Percentiles rank a stretch among this genome's conserved stretches.
Evolutionary conservation across 805 yeast genomes (phyloP).

Genomic region (Zygosaccharomyces kombuchaensis): DNA sequence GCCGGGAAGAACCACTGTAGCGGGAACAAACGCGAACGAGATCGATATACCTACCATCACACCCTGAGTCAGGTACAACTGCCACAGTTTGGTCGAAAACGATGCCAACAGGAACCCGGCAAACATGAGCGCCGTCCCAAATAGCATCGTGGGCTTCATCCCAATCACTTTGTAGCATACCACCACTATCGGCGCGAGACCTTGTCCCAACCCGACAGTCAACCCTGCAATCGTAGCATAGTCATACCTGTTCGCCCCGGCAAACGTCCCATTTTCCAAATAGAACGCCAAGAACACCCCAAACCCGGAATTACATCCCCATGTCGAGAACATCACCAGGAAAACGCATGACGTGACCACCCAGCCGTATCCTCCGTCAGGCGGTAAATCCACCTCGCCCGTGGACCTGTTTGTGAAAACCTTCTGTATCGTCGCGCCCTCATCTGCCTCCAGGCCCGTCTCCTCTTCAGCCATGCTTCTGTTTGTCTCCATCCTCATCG

Average conservation of each 20-base stretch:
- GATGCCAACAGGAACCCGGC: constrained; percentile 58
- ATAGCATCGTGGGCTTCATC: constrained; percentile 41
- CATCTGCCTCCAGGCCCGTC: constrained; percentile 4
- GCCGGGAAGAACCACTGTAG: constrained; percentile 56
- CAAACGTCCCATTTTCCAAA: constrained; percentile 45
- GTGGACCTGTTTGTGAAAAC: constrained; percentile 37
- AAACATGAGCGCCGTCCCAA: constrained; percentile 51
- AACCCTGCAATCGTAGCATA: constrained; percentile 68
- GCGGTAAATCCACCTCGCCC: constrained; percentile 39
- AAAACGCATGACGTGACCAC: constrained; percentile 50
- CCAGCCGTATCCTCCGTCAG: constrained; percentile 73
- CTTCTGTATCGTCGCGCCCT: constrained; percentile 20
- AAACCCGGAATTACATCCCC: constrained; percentile 70
- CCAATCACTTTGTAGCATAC: constrained; percentile 48
- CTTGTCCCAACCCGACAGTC: constrained; percentile 52
- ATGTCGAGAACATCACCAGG: constrained; percentile 52
- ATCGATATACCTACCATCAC: constrained; percentile 50
- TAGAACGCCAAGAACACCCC: constrained; percentile 61
- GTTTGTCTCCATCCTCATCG: constrained; percentile 24
- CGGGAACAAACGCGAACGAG: constrained; percentile 56
- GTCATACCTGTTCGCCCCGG: constrained; percentile 53
- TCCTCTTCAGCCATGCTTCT: constrained; percentile 1
- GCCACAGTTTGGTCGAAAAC: constrained; percentile 57
- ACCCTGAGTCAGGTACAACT: constrained; percentile 65
- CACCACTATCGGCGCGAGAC: constrained; percentile 54